Conservation (phyloP, 352 stramenopile species). For the Plasmopara muralis region DNA sequence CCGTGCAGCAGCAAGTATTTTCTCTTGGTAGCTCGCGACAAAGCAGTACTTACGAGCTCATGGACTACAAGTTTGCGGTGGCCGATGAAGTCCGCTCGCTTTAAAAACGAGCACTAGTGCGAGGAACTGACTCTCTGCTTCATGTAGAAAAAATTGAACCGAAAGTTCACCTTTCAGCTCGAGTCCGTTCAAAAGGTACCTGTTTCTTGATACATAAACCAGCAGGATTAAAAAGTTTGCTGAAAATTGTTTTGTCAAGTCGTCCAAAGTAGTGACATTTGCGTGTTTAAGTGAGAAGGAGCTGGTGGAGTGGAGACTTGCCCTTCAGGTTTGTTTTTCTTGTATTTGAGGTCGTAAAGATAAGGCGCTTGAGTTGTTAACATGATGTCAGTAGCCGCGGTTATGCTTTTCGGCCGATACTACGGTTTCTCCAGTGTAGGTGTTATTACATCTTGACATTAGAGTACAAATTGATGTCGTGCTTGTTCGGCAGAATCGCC, state of each 20-base stretch:
- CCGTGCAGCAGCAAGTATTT: conserved; percentile 45
- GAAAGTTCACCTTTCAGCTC: conserved; percentile 63
- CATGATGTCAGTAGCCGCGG: conserved; percentile 7
- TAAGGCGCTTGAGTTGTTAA: background rate
- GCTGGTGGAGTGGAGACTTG: conserved; percentile 47
- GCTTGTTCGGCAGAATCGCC: conserved; percentile 20
- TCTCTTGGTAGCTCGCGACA: conserved; percentile 46
- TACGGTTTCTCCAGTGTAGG: conserved; percentile 19
- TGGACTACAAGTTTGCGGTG: conserved; percentile 38
- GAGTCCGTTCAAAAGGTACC: conserved; percentile 42
- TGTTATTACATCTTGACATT: background rate
- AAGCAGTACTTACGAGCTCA: conserved; percentile 39
- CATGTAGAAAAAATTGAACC: conserved; percentile 46
- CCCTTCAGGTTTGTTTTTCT: conserved; percentile 35
- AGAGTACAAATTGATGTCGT: background rate
- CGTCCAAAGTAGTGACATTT: conserved; percentile 48
- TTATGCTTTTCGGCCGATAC: conserved; percentile 19
- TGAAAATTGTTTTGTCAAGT: conserved; percentile 15
- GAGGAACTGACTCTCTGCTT: background rate
- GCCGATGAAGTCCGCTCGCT: conserved; percentile 31
- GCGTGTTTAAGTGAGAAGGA: conserved; percentile 52
- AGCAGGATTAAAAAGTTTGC: background rate
- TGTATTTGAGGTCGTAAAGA: background rate
- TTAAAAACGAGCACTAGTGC: background rate
- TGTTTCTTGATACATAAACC: background rate